Conservation (phyloP, 2,329 filamentous ascomycete species). For the Fusarium nodosum region DNA sequence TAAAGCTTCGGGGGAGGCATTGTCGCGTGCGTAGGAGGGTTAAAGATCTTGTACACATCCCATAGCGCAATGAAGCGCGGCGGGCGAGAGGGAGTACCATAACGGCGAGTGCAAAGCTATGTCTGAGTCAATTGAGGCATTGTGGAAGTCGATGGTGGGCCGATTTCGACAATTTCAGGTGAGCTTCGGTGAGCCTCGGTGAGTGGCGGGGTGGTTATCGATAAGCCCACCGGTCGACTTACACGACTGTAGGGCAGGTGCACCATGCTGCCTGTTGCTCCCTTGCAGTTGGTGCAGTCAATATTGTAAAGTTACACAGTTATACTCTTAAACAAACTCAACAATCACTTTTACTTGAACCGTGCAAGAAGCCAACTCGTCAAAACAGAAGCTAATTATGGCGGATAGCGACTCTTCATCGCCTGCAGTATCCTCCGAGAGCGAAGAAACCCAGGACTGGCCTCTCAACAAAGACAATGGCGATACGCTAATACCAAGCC, state of each 20-base stretch:
- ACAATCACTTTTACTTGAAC: too few relatives aligned
- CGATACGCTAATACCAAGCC: too few relatives aligned
- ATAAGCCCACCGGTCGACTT: constrained; percentile 7
- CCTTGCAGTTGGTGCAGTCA: too few relatives aligned
- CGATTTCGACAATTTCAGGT: constrained; percentile 40
- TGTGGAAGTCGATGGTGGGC: constrained; percentile 37
- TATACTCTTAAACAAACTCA: too few relatives aligned
- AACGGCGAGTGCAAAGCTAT: constrained; percentile 8
- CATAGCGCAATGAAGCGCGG: constrained; percentile 41
- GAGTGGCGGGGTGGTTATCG: constrained; percentile 14
- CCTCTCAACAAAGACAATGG: too few relatives aligned
- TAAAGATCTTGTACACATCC: constrained; percentile 9
- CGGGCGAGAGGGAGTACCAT: constrained; percentile 49
- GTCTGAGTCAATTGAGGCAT: constrained; percentile 43
- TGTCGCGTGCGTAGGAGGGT: constrained; percentile 28
- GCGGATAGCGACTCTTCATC: too few relatives aligned
- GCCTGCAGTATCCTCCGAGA: too few relatives aligned
- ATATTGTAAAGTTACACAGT: too few relatives aligned
- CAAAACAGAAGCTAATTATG: too few relatives aligned
- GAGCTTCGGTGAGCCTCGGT: constrained; percentile 20
- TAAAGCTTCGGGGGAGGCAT: constrained; percentile 42
- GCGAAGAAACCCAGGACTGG: too few relatives aligned
- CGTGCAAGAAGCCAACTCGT: too few relatives aligned
- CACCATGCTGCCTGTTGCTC: too few relatives aligned
- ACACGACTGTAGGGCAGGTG: not conserved